phyloP scores from a whole-genome alignment of 257 asterid species.

The Salvia splendens region DNA sequence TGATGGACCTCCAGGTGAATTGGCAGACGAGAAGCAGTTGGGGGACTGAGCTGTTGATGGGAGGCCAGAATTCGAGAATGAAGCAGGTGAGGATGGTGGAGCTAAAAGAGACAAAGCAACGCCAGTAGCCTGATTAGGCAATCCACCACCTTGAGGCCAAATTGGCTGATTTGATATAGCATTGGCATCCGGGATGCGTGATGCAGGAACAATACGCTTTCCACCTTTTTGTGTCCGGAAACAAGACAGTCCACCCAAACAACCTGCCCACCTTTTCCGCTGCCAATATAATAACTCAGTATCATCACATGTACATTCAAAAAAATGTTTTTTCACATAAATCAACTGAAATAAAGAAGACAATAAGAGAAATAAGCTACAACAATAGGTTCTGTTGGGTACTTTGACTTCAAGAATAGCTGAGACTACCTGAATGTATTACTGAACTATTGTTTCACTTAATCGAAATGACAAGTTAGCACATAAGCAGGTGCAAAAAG shows the following conservation, averaged over 20 bases:
- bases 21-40: conserved; percentile 49
- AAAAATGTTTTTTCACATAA: conserved; percentile 11
- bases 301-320: conserved; percentile 21
- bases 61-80: conserved; percentile 56
- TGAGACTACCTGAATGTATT: neutral
- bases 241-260: conserved; percentile 84
- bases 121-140: conserved; percentile 55
- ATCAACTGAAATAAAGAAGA: neutral
- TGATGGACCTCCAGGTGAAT: conserved; percentile 53
- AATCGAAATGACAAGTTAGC: conserved; percentile 2
- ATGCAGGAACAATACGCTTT: conserved; percentile 86
- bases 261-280: conserved; percentile 87
- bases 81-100: conserved; percentile 82
- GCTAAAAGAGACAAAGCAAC: conserved; percentile 52
- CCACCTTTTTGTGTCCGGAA: conserved; percentile 87
- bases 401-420: neutral
- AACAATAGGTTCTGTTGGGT: too few relatives aligned
- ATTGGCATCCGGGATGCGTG: conserved; percentile 74
- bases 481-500: neutral
- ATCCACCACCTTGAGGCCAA: conserved; percentile 64
- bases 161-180: conserved; percentile 59
- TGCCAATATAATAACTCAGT: conserved; percentile 44
- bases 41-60: conserved; percentile 69
- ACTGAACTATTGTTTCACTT: neutral
- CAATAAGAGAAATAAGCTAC: conserved; percentile 15